phyloP scores from a whole-genome alignment of 306 rosid species.

The Vigna radiata region DNA sequence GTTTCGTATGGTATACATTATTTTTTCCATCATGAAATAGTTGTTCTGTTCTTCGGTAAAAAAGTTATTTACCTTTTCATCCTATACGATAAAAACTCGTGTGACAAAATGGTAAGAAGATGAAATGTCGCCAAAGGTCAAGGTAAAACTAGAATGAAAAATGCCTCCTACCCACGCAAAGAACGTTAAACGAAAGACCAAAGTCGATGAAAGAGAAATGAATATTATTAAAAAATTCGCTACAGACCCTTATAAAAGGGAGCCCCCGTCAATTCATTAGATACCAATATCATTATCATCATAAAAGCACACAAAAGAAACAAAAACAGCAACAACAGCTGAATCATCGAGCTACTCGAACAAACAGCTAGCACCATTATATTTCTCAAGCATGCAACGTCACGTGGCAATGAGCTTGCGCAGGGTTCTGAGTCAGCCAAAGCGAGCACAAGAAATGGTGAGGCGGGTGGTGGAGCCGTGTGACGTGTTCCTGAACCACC shows the following conservation, averaged over 20 bases:
- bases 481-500: constrained; percentile 83
- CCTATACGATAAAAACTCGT: no score
- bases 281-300: constrained; percentile 26
- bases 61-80: no score
- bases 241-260: constrained; percentile 20
- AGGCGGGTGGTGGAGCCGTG: constrained; percentile 53
- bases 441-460: constrained; percentile 28
- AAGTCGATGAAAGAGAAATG: background rate
- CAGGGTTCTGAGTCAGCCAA: constrained; percentile 40
- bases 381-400: constrained; percentile 44
- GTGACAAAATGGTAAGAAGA: constrained; percentile 14
- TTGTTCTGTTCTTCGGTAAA: no score
- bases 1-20: no score
- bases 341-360: background rate
- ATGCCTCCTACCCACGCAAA: constrained; percentile 46
- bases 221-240: constrained; percentile 1
- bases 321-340: background rate
- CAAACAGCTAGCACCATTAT: background rate
- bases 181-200: constrained; percentile 1
- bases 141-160: constrained; percentile 39
- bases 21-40: no score
- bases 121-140: constrained; percentile 31
- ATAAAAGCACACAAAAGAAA: background rate
- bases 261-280: background rate
- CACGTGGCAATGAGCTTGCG: constrained; percentile 46